A percentile compares a stretch with the other conserved stretches of the same genome.
Conservation (phyloP, 2,329 filamentous ascomycete genomes). For the Eutypella sp. region DNA sequence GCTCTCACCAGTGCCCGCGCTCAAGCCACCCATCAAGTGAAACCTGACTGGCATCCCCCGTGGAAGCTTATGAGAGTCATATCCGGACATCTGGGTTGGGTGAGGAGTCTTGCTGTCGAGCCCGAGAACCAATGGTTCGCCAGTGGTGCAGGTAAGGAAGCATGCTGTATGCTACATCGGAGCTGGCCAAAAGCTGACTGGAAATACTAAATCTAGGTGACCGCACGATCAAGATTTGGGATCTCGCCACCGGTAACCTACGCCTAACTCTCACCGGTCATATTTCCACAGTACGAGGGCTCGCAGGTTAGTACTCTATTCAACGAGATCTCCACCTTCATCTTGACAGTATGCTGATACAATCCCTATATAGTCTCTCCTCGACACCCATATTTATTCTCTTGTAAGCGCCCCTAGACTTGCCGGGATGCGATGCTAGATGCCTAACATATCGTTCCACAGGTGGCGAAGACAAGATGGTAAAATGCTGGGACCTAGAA, state of each 20-base stretch:
- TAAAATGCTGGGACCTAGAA: conserved; percentile 99
- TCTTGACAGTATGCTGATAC: conserved; percentile 36
- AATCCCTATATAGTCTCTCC: conserved; percentile 95
- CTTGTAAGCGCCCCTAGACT: conserved; percentile 54
- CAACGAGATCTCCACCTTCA: not conserved
- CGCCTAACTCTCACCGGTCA: conserved; percentile 86
- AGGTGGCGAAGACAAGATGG: conserved; percentile 93
- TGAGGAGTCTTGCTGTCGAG: conserved; percentile 82
- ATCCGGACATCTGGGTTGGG: conserved; percentile 94
- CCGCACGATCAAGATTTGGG: conserved; percentile 98
- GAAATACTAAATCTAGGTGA: conserved; percentile 52
- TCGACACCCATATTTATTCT: conserved; percentile 93
- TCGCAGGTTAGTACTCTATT: conserved; percentile 50
- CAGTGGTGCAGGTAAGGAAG: conserved; percentile 62
- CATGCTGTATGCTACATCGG: no score
- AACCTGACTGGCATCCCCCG: conserved; percentile 93
- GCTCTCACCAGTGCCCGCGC: conserved; percentile 27
- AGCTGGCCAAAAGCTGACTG: not conserved
- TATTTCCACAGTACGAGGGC: conserved; percentile 83
- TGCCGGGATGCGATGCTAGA: not conserved
- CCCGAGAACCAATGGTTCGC: conserved; percentile 98
- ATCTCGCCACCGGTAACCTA: conserved; percentile 81
- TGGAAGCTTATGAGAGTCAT: conserved; percentile 99
- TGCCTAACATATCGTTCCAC: not conserved
- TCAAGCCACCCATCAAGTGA: conserved; percentile 44